These are phyloP conservation scores for Pontederia crassipes DNA, from an alignment of 176 grass and related monocot species.

Conservation along the genomic window DNA sequence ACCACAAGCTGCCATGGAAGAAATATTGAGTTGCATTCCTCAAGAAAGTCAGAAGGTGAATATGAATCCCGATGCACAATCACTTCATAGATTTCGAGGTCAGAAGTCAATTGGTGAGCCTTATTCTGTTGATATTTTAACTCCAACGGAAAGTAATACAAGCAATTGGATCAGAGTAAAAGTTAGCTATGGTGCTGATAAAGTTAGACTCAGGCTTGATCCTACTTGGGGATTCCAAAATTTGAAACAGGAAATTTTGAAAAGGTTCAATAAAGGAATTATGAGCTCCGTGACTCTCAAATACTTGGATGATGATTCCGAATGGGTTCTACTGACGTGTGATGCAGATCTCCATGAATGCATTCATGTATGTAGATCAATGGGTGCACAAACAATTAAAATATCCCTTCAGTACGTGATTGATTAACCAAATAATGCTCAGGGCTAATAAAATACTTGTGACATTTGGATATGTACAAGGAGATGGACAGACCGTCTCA, in stretches of 20 bases:
- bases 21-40: conserved; percentile 24
- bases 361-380: conserved; percentile 64
- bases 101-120: conserved; percentile 22
- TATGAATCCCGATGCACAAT: conserved; percentile 30
- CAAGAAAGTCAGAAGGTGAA: conserved; percentile 30
- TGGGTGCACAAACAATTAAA: conserved; percentile 67
- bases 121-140: conserved; percentile 25
- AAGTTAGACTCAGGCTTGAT: conserved; percentile 61
- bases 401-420: conserved; percentile 27
- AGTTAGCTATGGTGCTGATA: conserved; percentile 64
- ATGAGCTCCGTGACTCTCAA: conserved; percentile 47
- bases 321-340: conserved; percentile 91
- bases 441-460: neutral
- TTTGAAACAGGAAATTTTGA: conserved; percentile 67
- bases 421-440: neutral
- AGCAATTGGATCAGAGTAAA: conserved; percentile 60
- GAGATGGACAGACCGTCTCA: no score
- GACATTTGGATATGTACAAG: no score
- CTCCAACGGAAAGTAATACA: conserved; percentile 24
- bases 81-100: conserved; percentile 22
- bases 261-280: conserved; percentile 51
- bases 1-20: conserved; percentile 22
- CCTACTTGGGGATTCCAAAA: conserved; percentile 54
- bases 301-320: conserved; percentile 89
- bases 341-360: conserved; percentile 94